Conservation (phyloP, 805 yeast genomes). For the Jamesozyma rosinii region DNA sequence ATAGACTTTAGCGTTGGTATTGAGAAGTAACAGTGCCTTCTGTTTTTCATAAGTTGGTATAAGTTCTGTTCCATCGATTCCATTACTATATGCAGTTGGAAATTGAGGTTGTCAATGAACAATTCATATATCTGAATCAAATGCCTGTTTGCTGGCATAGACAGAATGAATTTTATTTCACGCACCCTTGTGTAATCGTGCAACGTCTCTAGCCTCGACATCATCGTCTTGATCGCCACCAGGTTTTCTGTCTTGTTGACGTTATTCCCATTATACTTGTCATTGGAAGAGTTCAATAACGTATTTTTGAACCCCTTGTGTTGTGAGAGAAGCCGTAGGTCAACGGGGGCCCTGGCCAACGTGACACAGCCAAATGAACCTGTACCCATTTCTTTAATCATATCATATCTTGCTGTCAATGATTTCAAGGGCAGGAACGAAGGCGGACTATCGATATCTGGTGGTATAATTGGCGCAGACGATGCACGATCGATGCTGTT, state of each 20-base stretch:
- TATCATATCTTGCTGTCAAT: conserved; percentile 37
- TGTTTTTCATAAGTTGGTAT: conserved; percentile 61
- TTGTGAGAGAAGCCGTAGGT: conserved; percentile 5
- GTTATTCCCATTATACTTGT: conserved; percentile 23
- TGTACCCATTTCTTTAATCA: conserved; percentile 49
- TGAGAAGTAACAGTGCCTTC: conserved; percentile 47
- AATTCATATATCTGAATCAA: conserved; percentile 70
- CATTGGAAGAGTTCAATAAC: conserved; percentile 35
- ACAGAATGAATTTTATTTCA: conserved; percentile 56
- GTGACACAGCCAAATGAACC: conserved; percentile 72
- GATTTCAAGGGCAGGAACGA: conserved; percentile 37
- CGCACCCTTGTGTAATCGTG: conserved; percentile 51
- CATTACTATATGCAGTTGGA: conserved; percentile 72
- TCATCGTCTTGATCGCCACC: conserved; percentile 82
- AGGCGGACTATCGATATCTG: conserved; percentile 35
- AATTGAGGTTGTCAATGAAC: conserved; percentile 55
- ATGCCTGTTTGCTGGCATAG: conserved; percentile 62
- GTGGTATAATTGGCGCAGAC: conserved; percentile 20
- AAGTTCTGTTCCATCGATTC: conserved; percentile 80
- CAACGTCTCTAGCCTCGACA: conserved; percentile 41
- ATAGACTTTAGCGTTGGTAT: conserved; percentile 54
- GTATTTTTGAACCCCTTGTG: conserved; percentile 30
- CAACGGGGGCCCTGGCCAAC: conserved; percentile 43
- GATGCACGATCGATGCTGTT: neutral
- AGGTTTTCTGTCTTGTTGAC: conserved; percentile 30